These are phyloP conservation scores for Dipteronia dyeriana DNA, from an alignment of 345 rosid species.

Conservation along the genomic window DNA sequence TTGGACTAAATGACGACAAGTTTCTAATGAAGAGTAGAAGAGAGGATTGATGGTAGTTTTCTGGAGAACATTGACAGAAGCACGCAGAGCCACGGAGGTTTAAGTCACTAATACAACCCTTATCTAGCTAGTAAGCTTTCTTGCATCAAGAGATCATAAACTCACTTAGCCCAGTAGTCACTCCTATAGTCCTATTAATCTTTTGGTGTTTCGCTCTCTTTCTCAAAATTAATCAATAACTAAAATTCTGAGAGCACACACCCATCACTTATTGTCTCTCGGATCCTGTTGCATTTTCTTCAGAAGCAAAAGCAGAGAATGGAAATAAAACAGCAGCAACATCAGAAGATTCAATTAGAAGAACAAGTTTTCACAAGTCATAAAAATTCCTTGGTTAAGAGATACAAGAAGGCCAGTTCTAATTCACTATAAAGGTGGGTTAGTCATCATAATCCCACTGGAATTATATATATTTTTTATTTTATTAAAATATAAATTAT, in stretches of 20 bases:
- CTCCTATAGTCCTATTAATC: too few species aligned
- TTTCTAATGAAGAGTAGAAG: too few species aligned
- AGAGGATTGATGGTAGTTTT: too few species aligned
- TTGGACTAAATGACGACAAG: too few species aligned
- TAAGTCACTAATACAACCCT: background rate
- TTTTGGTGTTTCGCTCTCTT: too few species aligned
- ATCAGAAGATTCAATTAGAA: background rate
- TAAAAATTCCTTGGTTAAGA: background rate
- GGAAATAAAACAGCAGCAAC: background rate
- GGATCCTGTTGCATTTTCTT: background rate
- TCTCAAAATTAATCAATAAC: background rate
- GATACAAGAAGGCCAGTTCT: background rate
- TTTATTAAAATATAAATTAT: too few species aligned
- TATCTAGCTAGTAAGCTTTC: background rate
- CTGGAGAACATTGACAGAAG: too few species aligned
- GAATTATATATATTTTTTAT: too few species aligned
- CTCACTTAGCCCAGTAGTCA: background rate
- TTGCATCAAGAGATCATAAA: background rate
- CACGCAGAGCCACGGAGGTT: background rate
- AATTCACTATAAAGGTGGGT: background rate
- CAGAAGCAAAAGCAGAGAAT: background rate
- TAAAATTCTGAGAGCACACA: background rate
- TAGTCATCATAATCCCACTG: too few species aligned
- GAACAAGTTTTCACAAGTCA: background rate
- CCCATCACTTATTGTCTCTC: background rate